Base-by-base conservation (phyloP, 2,329 filamentous ascomycete genomes). In the Cladobotryum mycophilum region DNA sequence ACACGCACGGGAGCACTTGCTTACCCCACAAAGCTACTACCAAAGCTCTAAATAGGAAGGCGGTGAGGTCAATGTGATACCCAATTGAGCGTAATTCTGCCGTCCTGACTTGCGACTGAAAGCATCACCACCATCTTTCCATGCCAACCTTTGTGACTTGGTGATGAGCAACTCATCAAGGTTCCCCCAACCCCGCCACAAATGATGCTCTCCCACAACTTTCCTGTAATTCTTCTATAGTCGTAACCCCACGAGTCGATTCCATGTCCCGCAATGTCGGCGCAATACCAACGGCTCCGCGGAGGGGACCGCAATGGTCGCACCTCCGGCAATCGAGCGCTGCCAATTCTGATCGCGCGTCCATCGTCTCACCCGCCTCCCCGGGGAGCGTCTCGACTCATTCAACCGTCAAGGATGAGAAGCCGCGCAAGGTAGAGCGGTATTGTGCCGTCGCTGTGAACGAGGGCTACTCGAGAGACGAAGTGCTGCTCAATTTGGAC, bases 401-500 rank as follows among this genome's bases (percentile, higher is more conserved):
- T 56, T 78, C 78, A 14, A 79, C 78, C 8, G 61, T 67, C 37
- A 65, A 59, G 40, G 67, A 69, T 33, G 62, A 65, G 46, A 64
- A 61, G 54, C 57, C 60, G 30, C 56, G 63, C 37, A 66, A 64
- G 43, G 48, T 67, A 15, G 76, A 80, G 58, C 70, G 76, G 30
- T 69, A 70, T 55, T 82, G 78, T 58, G 76, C 70, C 41, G 73
- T 82, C 49, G 75, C 75, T 8, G 75, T 83, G 58, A 87, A 91
- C 64, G 88, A 95, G 57, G 82, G 79, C 40, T 86, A 90, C 60
- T 84, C 85, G 8, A 80, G 79, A 51, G 88, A 95, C 60, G 88
- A 92, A 59, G 84, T 93, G 41, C 75, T 93, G 18, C 77, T 95
- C 61, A 93, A 92, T 64, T 76, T 85, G 52, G 83, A 88, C 50